Evolutionary conservation across 345 rosid species (phyloP).

Genomic region (Arabidopsis thaliana): TAIR10.1 NC_003070.9:26214001-26214500

Average conservation of each 20-base stretch:
- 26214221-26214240: background rate
- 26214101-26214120: background rate
- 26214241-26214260: constrained; percentile 13
- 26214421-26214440: constrained; percentile 26
- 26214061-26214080: background rate
- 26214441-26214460: background rate
- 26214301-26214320: constrained; percentile 34
- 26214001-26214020: constrained; percentile 9
- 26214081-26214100: background rate
- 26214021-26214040: background rate
- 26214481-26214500: background rate
- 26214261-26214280: constrained; percentile 1
- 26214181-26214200: constrained; percentile 23
- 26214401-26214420: background rate
- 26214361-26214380: constrained; percentile 17
- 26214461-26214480: background rate
- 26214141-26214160: too few species aligned
- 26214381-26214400: constrained; percentile 7
- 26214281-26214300: constrained; percentile 18
- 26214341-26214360: constrained; percentile 42
- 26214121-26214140: background rate
- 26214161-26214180: constrained; percentile 13
- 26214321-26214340: constrained; percentile 33
- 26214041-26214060: background rate
- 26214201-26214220: constrained; percentile 10